phyloP scores from a whole-genome alignment of 129 eudicot species.

The Arctium lappa region DNA sequence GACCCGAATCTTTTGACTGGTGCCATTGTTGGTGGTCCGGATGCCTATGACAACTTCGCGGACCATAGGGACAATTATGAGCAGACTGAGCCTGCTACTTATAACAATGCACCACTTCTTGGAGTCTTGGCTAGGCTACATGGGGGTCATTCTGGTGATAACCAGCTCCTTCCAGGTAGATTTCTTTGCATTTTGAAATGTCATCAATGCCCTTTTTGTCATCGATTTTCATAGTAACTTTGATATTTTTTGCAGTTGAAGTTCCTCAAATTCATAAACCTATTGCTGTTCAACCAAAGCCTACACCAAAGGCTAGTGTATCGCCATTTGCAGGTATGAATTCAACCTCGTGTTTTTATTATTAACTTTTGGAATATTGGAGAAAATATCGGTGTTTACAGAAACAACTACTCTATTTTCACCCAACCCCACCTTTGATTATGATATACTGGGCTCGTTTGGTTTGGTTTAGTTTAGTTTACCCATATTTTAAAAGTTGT shows the following conservation, averaged over 20 bases:
- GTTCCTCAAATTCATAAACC: constrained; percentile 50
- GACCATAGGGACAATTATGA: constrained; percentile 89
- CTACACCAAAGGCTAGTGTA: constrained; percentile 23
- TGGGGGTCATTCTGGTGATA: constrained; percentile 63
- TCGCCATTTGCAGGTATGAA: constrained; percentile 49
- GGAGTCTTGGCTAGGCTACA: constrained; percentile 77
- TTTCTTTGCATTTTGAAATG: background rate
- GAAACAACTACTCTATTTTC: too few species aligned
- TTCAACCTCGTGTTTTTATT: background rate
- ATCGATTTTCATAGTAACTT: background rate
- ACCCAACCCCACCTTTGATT: too few species aligned
- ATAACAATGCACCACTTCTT: constrained; percentile 92
- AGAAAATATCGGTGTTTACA: too few species aligned
- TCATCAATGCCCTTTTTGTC: background rate
- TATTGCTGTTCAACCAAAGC: constrained; percentile 31
- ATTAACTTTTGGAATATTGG: too few species aligned
- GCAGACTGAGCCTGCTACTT: constrained; percentile 98
- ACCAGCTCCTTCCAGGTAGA: constrained; percentile 83
- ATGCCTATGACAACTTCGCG: constrained; percentile 95
- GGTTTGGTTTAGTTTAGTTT: too few species aligned
- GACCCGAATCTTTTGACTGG: constrained; percentile 85
- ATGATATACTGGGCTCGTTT: too few species aligned
- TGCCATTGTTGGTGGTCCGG: constrained; percentile 98
- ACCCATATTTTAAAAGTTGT: too few species aligned
- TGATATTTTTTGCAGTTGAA: constrained; percentile 47